Evolutionary conservation across 164 flowering plant species (phyloP).

Genomic region (Cinnamomum micranthum): DNA sequence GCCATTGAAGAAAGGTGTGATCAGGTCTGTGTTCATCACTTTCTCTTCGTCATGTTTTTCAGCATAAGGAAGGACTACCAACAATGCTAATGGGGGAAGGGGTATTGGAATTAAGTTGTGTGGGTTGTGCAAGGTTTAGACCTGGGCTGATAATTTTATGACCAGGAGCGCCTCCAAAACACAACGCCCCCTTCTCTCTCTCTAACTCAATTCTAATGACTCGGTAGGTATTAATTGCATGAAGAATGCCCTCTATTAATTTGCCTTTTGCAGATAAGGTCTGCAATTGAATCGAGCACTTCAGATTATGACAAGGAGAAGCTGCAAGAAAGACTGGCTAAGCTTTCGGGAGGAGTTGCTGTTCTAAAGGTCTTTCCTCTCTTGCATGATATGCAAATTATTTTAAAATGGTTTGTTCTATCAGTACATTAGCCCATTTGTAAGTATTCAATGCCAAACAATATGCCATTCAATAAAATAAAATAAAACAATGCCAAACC

Average conservation of each 20-base stretch:
- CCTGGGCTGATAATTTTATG: no score
- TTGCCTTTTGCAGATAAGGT: slow-evolving; percentile 50
- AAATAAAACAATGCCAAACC: no score
- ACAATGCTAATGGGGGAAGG: no score
- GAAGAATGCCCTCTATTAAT: not conserved
- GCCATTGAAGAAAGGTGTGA: slow-evolving; percentile 84
- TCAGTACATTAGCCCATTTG: not conserved
- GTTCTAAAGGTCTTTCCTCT: slow-evolving; percentile 62
- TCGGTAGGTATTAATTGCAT: not conserved
- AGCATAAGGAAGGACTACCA: not conserved
- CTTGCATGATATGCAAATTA: not conserved
- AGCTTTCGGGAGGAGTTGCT: slow-evolving; percentile 95
- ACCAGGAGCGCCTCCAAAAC: no score
- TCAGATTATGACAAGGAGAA: slow-evolving; percentile 95
- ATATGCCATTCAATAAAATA: no score
- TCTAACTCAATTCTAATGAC: no score
- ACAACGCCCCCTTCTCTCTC: no score
- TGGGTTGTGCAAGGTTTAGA: no score
- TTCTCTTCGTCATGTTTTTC: no score
- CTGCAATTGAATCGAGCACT: slow-evolving; percentile 67
- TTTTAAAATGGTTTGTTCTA: not conserved
- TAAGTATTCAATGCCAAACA: no score
- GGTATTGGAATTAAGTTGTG: no score
- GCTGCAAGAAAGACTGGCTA: slow-evolving; percentile 86
- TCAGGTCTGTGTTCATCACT: slow-evolving; percentile 41